Percentiles rank a stretch among this genome's conserved stretches.
phyloP scores from a whole-genome alignment of 2,329 filamentous ascomycete species.

The Pseudocercospora cruenta region DNA sequence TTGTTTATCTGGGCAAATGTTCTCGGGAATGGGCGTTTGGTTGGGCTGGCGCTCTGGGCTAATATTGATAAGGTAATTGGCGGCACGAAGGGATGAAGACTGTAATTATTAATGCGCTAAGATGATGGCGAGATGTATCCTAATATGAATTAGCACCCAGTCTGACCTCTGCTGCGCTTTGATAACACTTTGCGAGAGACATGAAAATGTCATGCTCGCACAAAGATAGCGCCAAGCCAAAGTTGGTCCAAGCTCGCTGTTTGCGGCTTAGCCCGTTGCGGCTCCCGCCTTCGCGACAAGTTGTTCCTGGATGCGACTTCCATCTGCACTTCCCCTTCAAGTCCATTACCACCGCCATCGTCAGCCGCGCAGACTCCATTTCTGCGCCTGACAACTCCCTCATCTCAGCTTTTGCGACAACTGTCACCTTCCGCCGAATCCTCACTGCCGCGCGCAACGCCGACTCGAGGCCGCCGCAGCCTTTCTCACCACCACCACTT shows the following conservation, averaged over 20 bases:
- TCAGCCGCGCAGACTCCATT: conserved; percentile 11
- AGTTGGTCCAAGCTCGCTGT: neutral
- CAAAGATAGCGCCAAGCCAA: neutral
- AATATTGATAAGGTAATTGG: no score
- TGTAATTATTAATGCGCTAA: no score
- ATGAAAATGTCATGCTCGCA: neutral
- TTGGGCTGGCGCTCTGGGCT: no score
- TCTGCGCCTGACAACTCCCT: conserved; percentile 1
- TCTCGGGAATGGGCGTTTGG: no score
- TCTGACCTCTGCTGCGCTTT: neutral
- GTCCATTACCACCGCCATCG: conserved; percentile 18
- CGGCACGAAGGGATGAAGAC: no score
- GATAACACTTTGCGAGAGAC: neutral
- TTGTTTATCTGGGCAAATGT: no score
- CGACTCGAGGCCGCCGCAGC: conserved; percentile 24
- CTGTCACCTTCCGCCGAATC: neutral
- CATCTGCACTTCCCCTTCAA: conserved; percentile 5
- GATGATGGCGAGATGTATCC: no score
- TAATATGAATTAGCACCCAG: neutral
- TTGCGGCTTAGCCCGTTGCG: conserved; percentile 7
- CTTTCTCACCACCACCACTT: conserved; percentile 17
- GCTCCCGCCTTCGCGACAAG: conserved; percentile 4
- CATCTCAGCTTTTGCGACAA: neutral
- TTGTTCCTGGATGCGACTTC: conserved; percentile 1
- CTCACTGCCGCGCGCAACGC: neutral